Conservation (phyloP, 805 yeast genomes). For the Tetrapisispora taiwanensis region DNA sequence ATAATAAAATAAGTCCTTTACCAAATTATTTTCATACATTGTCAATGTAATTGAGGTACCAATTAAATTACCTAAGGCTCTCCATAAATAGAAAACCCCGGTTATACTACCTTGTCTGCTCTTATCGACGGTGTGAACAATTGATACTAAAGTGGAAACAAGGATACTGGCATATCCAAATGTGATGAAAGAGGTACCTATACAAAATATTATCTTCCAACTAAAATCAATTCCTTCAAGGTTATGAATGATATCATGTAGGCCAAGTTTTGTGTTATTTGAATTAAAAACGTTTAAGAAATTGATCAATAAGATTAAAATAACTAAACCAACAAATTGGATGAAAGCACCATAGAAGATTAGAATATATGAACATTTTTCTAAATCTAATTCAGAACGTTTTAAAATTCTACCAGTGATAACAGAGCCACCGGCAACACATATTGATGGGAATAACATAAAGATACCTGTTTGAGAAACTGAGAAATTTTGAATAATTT, state of each 20-base stretch:
- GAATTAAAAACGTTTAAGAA: not conserved
- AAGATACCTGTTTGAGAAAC: conserved; percentile 47
- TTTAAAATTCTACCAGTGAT: conserved; percentile 40
- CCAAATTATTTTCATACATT: conserved; percentile 28
- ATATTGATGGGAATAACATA: conserved; percentile 45
- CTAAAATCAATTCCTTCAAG: conserved; percentile 23
- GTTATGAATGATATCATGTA: conserved; percentile 48
- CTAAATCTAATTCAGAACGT: conserved; percentile 25
- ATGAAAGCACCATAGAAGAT: conserved; percentile 15
- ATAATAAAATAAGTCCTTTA: conserved; percentile 25
- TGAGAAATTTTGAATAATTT: conserved; percentile 41
- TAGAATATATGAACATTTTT: conserved; percentile 22
- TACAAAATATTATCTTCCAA: conserved; percentile 26
- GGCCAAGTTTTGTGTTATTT: not conserved
- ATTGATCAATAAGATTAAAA: conserved; percentile 36
- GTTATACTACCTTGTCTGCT: conserved; percentile 40
- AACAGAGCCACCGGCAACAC: conserved; percentile 44
- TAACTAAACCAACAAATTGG: conserved; percentile 17
- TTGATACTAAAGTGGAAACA: conserved; percentile 49
- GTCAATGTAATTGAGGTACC: conserved; percentile 38
- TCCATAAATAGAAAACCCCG: conserved; percentile 40
- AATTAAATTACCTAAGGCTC: conserved; percentile 39
- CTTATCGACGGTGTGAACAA: conserved; percentile 36
- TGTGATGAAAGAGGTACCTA: conserved; percentile 30
- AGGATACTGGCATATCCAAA: conserved; percentile 46